Conservation (phyloP, 805 yeast species). For the Ogataea ganodermae region DNA sequence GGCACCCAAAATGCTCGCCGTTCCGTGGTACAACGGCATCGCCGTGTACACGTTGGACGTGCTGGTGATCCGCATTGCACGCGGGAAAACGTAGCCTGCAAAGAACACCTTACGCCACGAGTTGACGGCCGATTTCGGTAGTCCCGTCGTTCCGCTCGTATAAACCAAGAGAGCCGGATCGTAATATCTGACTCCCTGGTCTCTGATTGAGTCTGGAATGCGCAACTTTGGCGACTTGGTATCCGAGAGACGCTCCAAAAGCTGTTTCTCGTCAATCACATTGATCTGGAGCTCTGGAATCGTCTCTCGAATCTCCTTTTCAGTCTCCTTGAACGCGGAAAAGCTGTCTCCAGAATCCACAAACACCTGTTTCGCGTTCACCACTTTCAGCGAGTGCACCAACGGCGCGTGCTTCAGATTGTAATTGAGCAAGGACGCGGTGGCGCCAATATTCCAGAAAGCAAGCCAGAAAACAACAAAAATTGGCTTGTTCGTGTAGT, state of each 20-base stretch:
- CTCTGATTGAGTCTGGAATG: conserved; percentile 57
- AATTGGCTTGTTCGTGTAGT: conserved; percentile 80
- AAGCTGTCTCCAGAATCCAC: conserved; percentile 70
- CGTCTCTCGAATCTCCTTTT: conserved; percentile 36
- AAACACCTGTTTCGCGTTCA: conserved; percentile 63
- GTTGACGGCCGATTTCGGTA: conserved; percentile 92
- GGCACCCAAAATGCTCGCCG: conserved; percentile 86
- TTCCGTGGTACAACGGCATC: conserved; percentile 95
- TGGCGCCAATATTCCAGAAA: conserved; percentile 87
- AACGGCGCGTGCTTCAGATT: conserved; percentile 73
- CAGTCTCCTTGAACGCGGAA: conserved; percentile 46
- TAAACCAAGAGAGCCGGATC: conserved; percentile 74
- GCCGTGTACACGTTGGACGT: conserved; percentile 74
- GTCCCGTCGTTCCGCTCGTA: conserved; percentile 93
- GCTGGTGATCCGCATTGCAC: conserved; percentile 58
- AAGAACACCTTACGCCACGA: conserved; percentile 83
- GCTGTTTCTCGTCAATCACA: conserved; percentile 23
- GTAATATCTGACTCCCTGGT: conserved; percentile 56
- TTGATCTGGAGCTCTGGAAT: conserved; percentile 32
- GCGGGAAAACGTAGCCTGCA: conserved; percentile 71
- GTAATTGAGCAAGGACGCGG: conserved; percentile 84
- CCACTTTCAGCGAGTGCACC: conserved; percentile 75
- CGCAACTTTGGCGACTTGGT: conserved; percentile 49
- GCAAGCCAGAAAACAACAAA: conserved; percentile 82
- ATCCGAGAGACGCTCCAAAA: conserved; percentile 17